Percentiles rank a stretch among this genome's conserved stretches.
Conservation (phyloP, 2,329 filamentous ascomycete genomes). For the Ilyonectria destructans region DNA sequence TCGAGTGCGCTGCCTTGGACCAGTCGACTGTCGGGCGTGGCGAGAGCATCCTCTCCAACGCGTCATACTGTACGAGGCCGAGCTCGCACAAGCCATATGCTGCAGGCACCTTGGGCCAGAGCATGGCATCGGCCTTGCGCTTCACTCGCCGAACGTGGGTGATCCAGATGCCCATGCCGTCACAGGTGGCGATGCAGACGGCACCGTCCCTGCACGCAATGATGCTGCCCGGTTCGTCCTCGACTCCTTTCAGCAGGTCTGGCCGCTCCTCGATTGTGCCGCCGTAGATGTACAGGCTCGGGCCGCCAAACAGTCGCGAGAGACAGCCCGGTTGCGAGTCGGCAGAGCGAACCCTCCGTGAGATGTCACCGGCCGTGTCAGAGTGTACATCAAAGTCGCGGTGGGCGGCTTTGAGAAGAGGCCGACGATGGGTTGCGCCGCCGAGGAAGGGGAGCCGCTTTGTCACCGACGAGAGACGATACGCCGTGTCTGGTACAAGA, state of each 20-base stretch:
- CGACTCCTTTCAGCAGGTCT: background rate
- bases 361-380: constrained; percentile 29
- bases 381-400: constrained; percentile 24
- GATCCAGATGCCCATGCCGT: constrained; percentile 35
- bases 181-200: constrained; percentile 28
- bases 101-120: constrained; percentile 39
- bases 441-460: constrained; percentile 16
- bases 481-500: constrained; percentile 1
- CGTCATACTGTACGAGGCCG: background rate
- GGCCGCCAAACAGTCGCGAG: constrained; percentile 17
- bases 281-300: constrained; percentile 35
- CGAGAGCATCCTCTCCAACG: background rate
- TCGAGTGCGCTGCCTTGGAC: constrained; percentile 15
- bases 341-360: constrained; percentile 36
- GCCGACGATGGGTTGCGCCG: constrained; percentile 15
- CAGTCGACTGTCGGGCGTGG: constrained; percentile 6
- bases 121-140: constrained; percentile 36
- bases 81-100: constrained; percentile 25
- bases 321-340: constrained; percentile 40
- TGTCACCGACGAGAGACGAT: constrained; percentile 10
- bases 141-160: constrained; percentile 35
- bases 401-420: constrained; percentile 19
- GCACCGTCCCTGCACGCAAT: constrained; percentile 10
- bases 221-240: background rate
- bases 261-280: constrained; percentile 12